A percentile compares a stretch with the other conserved stretches of the same genome.
These are phyloP conservation scores for Dictyostelium brefeldianum DNA, from an alignment of 78 protist genomes.

Conservation along the genomic window DNA sequence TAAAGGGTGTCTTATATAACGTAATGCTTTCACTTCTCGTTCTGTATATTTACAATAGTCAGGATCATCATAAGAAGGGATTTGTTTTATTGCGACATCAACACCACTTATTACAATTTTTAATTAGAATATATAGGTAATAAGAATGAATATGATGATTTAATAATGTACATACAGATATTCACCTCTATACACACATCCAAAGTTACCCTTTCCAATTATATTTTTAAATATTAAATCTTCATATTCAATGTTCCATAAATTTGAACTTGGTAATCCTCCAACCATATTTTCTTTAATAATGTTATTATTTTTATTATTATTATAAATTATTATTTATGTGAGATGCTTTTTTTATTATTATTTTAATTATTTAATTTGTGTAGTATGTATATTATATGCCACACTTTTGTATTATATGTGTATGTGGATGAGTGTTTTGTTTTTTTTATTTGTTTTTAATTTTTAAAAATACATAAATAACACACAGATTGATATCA, in stretches of 20 bases:
- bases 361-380: not conserved
- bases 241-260: conserved; percentile 74
- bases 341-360: not conserved
- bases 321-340: too few species aligned
- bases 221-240: conserved; percentile 68
- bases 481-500: too few species aligned
- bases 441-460: not conserved
- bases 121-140: too few species aligned
- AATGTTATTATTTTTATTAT: not conserved
- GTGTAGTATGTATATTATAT: too few species aligned
- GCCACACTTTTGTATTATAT: too few species aligned
- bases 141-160: too few species aligned
- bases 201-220: conserved; percentile 82
- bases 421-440: too few species aligned
- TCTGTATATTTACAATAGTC: conserved; percentile 77
- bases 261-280: conserved; percentile 53
- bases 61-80: conserved; percentile 55
- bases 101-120: too few species aligned
- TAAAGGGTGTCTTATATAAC: conserved; percentile 63
- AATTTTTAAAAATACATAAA: not conserved
- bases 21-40: conserved; percentile 67
- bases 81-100: conserved; percentile 78
- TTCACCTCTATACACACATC: conserved; percentile 55
- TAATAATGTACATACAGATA: too few species aligned
- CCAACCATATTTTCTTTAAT: conserved; percentile 46